Conservation (phyloP, 208 protist species). For the Acanthamoeba lenticulata region DNA sequence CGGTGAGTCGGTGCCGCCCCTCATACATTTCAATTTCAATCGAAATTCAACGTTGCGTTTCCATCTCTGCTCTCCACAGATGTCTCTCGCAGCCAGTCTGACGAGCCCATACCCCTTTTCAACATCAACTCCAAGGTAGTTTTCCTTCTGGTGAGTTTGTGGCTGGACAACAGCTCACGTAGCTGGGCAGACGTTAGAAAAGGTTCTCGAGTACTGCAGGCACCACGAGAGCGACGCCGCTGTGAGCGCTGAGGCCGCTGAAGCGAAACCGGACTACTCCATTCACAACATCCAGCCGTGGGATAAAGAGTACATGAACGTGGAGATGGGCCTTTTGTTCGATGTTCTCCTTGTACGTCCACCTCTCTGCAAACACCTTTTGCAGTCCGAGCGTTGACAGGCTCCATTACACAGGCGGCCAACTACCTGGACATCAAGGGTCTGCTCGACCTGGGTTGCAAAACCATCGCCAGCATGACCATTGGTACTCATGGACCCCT, state of each 20-base stretch:
- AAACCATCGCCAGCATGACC: constrained; percentile 24
- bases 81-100: neutral
- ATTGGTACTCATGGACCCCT: neutral
- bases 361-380: neutral
- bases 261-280: neutral
- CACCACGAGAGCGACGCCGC: neutral
- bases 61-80: neutral
- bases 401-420: neutral
- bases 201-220: constrained; percentile 55
- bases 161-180: neutral
- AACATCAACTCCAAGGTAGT: neutral
- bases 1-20: neutral
- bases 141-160: neutral
- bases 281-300: neutral
- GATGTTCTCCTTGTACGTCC: constrained; percentile 7
- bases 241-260: neutral
- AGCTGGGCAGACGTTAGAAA: neutral
- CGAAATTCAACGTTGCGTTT: neutral
- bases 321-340: constrained; percentile 30
- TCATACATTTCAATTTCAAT: neutral
- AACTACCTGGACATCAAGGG: constrained; percentile 51
- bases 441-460: constrained; percentile 54
- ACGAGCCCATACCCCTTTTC: neutral
- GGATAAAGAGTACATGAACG: constrained; percentile 41
- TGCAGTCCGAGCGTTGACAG: neutral